These are phyloP conservation scores for Ricinus communis DNA, from an alignment of 345 rosid genomes.

Conservation along the genomic window DNA sequence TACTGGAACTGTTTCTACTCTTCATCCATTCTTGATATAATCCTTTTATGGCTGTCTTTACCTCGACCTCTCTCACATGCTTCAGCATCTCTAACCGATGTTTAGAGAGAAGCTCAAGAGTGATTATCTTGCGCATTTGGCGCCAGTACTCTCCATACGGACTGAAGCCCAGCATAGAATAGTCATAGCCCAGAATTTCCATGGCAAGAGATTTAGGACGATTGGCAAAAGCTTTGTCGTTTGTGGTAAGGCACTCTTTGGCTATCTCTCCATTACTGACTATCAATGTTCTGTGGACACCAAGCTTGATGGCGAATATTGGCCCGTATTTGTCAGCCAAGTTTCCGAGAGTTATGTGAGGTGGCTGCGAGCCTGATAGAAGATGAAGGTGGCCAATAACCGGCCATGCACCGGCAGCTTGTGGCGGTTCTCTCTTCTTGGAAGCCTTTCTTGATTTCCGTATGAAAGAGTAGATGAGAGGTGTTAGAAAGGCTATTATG, in stretches of 20 bases:
- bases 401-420: constrained; percentile 13
- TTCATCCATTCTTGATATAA: constrained; percentile 6
- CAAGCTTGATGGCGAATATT: constrained; percentile 15
- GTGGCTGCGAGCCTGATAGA: neutral
- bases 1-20: neutral
- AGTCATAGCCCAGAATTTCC: constrained; percentile 14
- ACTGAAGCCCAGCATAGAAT: constrained; percentile 3
- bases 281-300: neutral
- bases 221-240: constrained; percentile 12
- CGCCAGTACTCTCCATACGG: constrained; percentile 25
- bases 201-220: constrained; percentile 6
- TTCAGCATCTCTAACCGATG: constrained; percentile 21
- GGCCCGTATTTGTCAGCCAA: constrained; percentile 20
- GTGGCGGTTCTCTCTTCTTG: neutral
- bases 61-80: constrained; percentile 12
- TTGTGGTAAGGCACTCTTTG: constrained; percentile 4
- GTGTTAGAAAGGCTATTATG: neutral
- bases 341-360: constrained; percentile 2
- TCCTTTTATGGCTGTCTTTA: neutral
- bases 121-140: constrained; percentile 19
- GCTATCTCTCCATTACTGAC: constrained; percentile 7
- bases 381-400: constrained; percentile 22
- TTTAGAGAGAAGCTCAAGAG: constrained; percentile 20
- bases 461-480: neutral
- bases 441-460: neutral